Base-by-base conservation (phyloP, 441 rosid genomes). In the Populus hybrid region DNA sequence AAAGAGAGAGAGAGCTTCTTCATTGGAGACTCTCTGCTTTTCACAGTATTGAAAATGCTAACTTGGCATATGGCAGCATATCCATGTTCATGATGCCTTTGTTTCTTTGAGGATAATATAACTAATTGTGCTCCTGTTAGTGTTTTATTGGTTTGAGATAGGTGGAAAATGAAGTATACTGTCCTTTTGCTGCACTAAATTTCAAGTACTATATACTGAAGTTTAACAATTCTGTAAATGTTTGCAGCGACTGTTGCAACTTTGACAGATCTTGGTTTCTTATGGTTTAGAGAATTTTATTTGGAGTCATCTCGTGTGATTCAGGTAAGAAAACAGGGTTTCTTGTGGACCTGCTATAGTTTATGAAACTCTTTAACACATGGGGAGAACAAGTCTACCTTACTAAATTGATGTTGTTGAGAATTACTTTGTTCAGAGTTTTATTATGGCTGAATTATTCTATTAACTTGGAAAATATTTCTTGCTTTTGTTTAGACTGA, bases 261-360 rank as follows among this genome's bases (percentile, higher is more conserved):
- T 79, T 85, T 97, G 86, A 95, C 97, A 54, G 99, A 97, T 89
- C 97, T 95, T 74, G 99, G 99, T 78, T 97, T 97, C 89, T 84
- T 97, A 76, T 97, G 99, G 99, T 97, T 92, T 86, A 89, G 99
- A 88, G 99, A 97, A 86, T 97, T 97, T 87, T 97, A 97, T 85
- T 79, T 97, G 93, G 99, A 97, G 88, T 97, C 99, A 81, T 95
- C 99, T 79, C 99, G 97, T 79, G 99, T 95, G 79, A 97, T 97
- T 85, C 99, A 97, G 98, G 99, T 97, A 87, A 78, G 72, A 67
- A 65, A 83, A 16, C 46, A 63, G 61, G 68, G 70, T 76, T 69
- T 77, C 73, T 24, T 81, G 54, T 76, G 61, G 69, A 67, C 70
- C 74, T 64, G 40, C 50, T 57, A 20, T 76, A 73, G 78, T 73